Percentiles rank a stretch among this genome's conserved stretches.
phyloP scores from a whole-genome alignment of 2,329 filamentous ascomycete species.

The Fusarium nanum region DNA sequence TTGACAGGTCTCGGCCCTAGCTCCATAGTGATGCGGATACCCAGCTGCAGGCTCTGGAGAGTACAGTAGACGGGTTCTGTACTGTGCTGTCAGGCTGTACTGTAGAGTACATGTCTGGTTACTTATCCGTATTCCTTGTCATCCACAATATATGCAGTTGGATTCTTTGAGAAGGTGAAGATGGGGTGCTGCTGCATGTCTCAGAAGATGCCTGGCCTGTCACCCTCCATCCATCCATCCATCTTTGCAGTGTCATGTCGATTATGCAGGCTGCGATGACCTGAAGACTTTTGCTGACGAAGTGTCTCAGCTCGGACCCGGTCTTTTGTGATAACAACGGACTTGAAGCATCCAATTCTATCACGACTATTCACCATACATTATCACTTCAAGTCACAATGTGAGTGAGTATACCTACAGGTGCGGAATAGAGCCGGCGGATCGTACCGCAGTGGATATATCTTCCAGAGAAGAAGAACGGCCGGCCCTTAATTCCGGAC shows the following conservation, averaged over 20 bases:
- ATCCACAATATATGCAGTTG: slow-evolving; percentile 14
- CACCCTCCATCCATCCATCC: neutral
- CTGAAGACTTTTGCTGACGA: slow-evolving; percentile 1
- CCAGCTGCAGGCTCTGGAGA: slow-evolving; percentile 18
- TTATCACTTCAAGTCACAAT: neutral
- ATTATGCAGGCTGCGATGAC: slow-evolving; percentile 10
- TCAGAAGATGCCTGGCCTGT: slow-evolving; percentile 5
- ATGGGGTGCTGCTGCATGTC: slow-evolving; percentile 17
- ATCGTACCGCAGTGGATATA: slow-evolving; percentile 1
- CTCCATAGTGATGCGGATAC: slow-evolving; percentile 29
- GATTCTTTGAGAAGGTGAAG: slow-evolving; percentile 4
- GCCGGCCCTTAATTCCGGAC: neutral
- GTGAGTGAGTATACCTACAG: neutral
- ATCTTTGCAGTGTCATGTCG: neutral
- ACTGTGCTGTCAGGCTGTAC: neutral
- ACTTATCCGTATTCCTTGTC: slow-evolving; percentile 5
- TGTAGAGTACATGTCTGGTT: neutral
- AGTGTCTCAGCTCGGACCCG: neutral
- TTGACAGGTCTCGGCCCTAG: slow-evolving; percentile 16
- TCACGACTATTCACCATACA: neutral
- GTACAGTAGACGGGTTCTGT: neutral
- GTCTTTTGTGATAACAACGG: neutral
- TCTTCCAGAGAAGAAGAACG: neutral
- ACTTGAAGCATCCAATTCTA: neutral
- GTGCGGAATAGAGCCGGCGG: neutral